Percentiles rank a stretch among this genome's conserved stretches.
phyloP scores from a whole-genome alignment of 1,284 basidiomycete genomes.

The Trichosporon coremiiforme region DNA sequence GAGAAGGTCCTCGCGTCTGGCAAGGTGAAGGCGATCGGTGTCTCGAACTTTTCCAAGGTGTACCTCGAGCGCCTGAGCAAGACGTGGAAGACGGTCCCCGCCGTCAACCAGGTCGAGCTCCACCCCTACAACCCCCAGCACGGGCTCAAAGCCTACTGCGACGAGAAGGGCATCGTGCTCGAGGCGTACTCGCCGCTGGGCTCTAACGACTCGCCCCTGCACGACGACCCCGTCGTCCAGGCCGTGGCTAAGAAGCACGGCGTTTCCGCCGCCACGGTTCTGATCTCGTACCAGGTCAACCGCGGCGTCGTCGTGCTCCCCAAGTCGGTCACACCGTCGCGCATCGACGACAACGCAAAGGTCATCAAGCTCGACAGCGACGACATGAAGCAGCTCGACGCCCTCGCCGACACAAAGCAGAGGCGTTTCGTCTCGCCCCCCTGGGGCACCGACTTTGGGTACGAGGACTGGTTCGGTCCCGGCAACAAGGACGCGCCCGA shows the following conservation, averaged over 20 bases:
- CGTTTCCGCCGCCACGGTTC: constrained; percentile 62
- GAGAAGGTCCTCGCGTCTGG: constrained; percentile 62
- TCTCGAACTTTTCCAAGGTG: constrained; percentile 44
- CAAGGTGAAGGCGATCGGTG: constrained; percentile 61
- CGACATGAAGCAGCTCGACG: constrained; percentile 68
- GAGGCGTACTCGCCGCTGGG: constrained; percentile 85
- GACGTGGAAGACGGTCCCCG: constrained; percentile 66
- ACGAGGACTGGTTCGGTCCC: constrained; percentile 51
- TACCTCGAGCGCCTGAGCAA: constrained; percentile 60
- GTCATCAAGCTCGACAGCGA: constrained; percentile 60
- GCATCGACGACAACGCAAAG: constrained; percentile 57
- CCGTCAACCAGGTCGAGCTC: constrained; percentile 70
- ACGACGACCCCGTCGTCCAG: constrained; percentile 68
- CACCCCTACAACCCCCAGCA: constrained; percentile 73
- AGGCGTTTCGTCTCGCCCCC: constrained; percentile 58
- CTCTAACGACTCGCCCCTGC: constrained; percentile 67
- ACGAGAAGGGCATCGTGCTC: constrained; percentile 68
- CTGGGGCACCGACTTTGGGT: constrained; percentile 54
- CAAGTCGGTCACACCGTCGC: constrained; percentile 72
- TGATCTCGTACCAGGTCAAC: constrained; percentile 51
- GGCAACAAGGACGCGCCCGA: constrained; percentile 52
- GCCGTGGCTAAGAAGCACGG: constrained; percentile 67
- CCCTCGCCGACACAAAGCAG: constrained; percentile 67
- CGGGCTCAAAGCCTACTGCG: constrained; percentile 68
- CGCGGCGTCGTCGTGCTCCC: constrained; percentile 66